phyloP scores from a whole-genome alignment of 2,329 filamentous ascomycete species.

The Colletotrichum scovillei region DNA sequence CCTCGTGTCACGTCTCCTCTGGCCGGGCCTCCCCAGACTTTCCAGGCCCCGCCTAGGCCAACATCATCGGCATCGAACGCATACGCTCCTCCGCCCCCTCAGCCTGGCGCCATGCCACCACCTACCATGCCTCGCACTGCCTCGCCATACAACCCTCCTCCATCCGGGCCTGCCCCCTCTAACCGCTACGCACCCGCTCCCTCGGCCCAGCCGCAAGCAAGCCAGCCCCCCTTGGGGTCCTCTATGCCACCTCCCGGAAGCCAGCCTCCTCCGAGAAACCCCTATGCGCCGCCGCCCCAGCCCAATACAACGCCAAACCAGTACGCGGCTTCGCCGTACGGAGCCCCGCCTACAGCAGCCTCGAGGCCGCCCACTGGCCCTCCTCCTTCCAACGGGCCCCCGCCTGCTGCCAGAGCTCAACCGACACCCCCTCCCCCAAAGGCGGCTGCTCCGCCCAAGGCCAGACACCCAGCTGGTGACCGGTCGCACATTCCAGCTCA shows the following conservation, averaged over 20 bases:
- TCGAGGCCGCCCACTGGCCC: constrained; percentile 51
- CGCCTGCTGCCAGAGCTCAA: constrained; percentile 41
- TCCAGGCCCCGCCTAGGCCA: constrained; percentile 58
- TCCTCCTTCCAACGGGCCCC: constrained; percentile 51
- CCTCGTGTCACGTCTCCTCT: constrained; percentile 80
- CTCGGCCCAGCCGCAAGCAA: constrained; percentile 61
- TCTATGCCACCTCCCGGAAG: constrained; percentile 53
- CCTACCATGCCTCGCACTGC: constrained; percentile 74
- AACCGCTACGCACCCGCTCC: constrained; percentile 82
- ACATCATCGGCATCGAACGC: constrained; percentile 69
- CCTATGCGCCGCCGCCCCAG: constrained; percentile 59
- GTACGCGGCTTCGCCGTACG: constrained; percentile 70
- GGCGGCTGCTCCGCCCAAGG: constrained; percentile 63
- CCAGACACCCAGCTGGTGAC: constrained; percentile 84
- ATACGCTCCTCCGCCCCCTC: constrained; percentile 71
- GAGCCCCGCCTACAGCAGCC: constrained; percentile 48
- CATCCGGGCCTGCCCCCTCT: constrained; percentile 73
- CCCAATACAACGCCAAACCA: constrained; percentile 59
- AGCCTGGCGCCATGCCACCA: constrained; percentile 49
- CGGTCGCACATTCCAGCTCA: constrained; percentile 85
- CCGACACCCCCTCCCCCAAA: constrained; percentile 60
- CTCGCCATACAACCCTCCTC: constrained; percentile 89
- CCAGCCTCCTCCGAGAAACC: constrained; percentile 56
- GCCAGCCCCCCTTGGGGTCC: constrained; percentile 53
- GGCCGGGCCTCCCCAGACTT: constrained; percentile 63